Evolutionary conservation across 2,329 filamentous ascomycete species (phyloP).

Genomic region (Trichophyton mentagrophytes): DNA sequence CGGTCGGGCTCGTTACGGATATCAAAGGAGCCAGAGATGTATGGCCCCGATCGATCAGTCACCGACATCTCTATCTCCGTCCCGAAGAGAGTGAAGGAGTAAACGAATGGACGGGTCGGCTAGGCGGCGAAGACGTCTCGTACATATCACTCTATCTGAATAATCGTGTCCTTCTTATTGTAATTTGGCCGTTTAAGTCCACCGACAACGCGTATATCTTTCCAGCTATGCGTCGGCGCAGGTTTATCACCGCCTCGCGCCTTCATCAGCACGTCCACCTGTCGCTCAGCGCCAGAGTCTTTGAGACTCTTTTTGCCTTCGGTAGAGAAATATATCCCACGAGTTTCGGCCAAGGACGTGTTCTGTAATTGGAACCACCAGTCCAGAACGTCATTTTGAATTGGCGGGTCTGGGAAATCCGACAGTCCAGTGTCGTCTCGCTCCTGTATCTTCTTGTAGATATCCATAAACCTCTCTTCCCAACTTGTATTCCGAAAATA

Average conservation of each 20-base stretch:
- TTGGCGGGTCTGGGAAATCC: constrained; percentile 10
- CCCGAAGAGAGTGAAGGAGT: constrained; percentile 19
- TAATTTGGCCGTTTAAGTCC: constrained; percentile 12
- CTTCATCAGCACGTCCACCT: constrained; percentile 15
- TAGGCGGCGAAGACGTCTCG: constrained; percentile 14
- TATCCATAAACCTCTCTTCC: constrained; percentile 6
- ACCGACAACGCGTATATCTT: constrained; percentile 12
- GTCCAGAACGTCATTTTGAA: constrained; percentile 8
- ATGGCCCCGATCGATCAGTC: constrained; percentile 24
- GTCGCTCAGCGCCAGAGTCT: constrained; percentile 11
- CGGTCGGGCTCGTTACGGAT: constrained; percentile 20
- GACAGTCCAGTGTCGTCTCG: constrained; percentile 5
- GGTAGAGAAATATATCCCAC: constrained; percentile 9
- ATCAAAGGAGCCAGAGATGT: constrained; percentile 21
- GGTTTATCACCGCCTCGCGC: background rate
- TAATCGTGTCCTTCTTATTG: constrained; percentile 8
- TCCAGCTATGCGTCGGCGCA: constrained; percentile 13
- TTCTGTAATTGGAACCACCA: constrained; percentile 15
- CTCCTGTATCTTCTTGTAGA: constrained; percentile 7
- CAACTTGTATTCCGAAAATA: constrained; percentile 16
- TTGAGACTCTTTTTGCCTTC: background rate
- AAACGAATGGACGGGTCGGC: constrained; percentile 21
- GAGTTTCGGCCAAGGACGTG: constrained; percentile 9
- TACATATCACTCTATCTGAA: constrained; percentile 13
- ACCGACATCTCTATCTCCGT: constrained; percentile 20